Evolutionary conservation across 257 asterid genomes (phyloP), one percentile per base, ranked within the genome.

Genomic region (Marsdenia floribunda): DNA sequence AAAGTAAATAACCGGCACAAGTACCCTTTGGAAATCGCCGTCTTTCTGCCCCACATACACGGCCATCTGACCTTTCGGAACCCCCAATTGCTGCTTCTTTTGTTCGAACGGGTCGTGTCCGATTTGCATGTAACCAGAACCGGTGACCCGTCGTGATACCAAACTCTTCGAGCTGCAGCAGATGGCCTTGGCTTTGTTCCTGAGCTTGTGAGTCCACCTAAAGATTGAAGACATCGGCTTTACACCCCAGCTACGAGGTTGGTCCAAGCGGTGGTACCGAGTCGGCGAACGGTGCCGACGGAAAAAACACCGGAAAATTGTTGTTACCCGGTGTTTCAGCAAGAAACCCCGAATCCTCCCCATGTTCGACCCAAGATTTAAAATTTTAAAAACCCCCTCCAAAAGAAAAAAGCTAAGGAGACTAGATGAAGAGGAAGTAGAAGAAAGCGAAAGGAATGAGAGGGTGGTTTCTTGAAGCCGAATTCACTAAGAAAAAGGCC

Each of bases 401-500:
- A 29, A 29, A 29, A 1, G 33, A 29, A 29, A 29, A 29, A 29
- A 29, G 33, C 1, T 29, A 29, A 29, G 15, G 50, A 54, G 70
- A 52, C 61, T 3, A 44, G 40, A 59, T 53, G 33, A 29, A 68
- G 29, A 29, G 0, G n/a, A 16, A 68, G 10, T 18, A 14, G 29
- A 33, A 29, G 22, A 18, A 58, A 42, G 3, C 13, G 15, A 14
- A 26, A 52, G 2, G 54, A 0, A 37, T 3, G 18, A 53, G 6
- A 26, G 16, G 2, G 53, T 24, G 73, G 3, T 2, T 38, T 61
- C 3, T 7, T 68, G 0, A 40, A 24, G 5, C 18, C 0, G 72
- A 68, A 52, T 73, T 60, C 46, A 15, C 42, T 42, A 83, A 24
- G 97, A 86, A 82, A 88, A 87, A 21, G 97, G 97, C 97, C 97